Base-by-base conservation (phyloP, 1,284 basidiomycete species). In the Tilletia indica region DNA sequence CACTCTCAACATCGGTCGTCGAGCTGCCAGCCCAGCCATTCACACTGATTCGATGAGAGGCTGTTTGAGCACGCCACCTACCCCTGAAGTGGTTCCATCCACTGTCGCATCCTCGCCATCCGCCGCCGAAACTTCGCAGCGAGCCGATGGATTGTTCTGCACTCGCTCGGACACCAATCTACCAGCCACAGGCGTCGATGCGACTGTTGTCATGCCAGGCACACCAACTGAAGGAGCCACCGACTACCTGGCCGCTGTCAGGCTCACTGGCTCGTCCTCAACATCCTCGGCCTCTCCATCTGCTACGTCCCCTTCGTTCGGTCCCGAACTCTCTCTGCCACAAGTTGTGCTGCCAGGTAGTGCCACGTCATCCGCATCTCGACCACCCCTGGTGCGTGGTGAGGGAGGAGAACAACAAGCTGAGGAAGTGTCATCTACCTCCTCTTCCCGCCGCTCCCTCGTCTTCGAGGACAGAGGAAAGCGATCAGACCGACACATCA, bases 401-500 rank as follows among this genome's bases (percentile, higher is more conserved):
- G 51, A 54, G 19, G 51, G 25, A 31, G n/a, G 51, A 31, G 42
- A 45, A 8, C 42, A 45, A 45, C 42, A 45, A 45, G 42, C 42
- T 0, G 51, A 54, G 8, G 51, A 54, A 9, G n/a, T 63, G 11
- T 63, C 58, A 16, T 63, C 58, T 36, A 31, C 51, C 31, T 63
- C 58, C 58, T 63, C 58, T 36, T 38, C 21, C 8, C 58, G 21
- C 19, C 58, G 21, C 58, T 38, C 36, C 8, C 25, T 25, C 58
- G 2, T 63, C 25, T 38, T 19, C 21, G 51, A 54, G 16, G 51
- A 54, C 16, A 11, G 51, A 8, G 51, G 11, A 11, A 54, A 19
- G 16, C 51, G 51, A 16, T 25, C 51, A 9, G 51, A 54, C 85
- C 88, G 89, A 74, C 96, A 98, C 85, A 99, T 99, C 86, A 92